Conservation (phyloP, 2,329 filamentous ascomycete genomes). For the Chaetomiaceae sp. region DNA sequence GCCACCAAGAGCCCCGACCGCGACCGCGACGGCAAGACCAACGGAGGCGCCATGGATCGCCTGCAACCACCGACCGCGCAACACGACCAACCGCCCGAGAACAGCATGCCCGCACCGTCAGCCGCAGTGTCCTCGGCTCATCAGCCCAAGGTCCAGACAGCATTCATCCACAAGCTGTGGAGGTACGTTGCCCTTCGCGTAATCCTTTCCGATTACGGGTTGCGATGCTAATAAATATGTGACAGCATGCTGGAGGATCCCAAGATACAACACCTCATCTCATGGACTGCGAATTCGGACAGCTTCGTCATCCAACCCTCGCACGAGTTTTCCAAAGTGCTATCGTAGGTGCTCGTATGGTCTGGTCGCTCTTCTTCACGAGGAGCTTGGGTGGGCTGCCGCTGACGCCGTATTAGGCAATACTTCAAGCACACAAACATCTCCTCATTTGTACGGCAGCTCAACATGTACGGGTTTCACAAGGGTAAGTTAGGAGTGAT, state of each 20-base stretch:
- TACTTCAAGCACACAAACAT: slow-evolving; percentile 99
- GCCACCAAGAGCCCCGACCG: slow-evolving; percentile 42
- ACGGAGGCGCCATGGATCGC: slow-evolving; percentile 26
- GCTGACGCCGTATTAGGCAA: slow-evolving; percentile 62
- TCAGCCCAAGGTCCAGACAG: slow-evolving; percentile 96
- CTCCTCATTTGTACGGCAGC: slow-evolving; percentile 92
- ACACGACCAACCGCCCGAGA: slow-evolving; percentile 35
- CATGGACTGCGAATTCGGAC: slow-evolving; percentile 88
- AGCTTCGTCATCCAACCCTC: slow-evolving; percentile 99
- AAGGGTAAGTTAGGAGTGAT: slow-evolving; percentile 63
- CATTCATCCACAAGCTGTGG: slow-evolving; percentile 98
- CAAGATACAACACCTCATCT: slow-evolving; percentile 90
- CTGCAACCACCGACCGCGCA: slow-evolving; percentile 26
- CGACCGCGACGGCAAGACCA: slow-evolving; percentile 30
- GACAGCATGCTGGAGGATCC: slow-evolving; percentile 92
- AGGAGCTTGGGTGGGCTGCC: slow-evolving; percentile 13
- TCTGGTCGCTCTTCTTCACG: slow-evolving; percentile 21
- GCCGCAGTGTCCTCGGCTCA: slow-evolving; percentile 71
- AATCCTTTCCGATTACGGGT: background rate
- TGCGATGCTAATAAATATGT: slow-evolving; percentile 28
- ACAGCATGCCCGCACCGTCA: slow-evolving; percentile 47
- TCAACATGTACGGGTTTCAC: slow-evolving; percentile 99
- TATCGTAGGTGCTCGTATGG: slow-evolving; percentile 66
- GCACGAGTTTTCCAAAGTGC: slow-evolving; percentile 93
- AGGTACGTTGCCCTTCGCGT: slow-evolving; percentile 59